A percentile compares a stretch with the other conserved stretches of the same genome.
phyloP scores from a whole-genome alignment of 495 filamentous ascomycete genomes.

The Penicillium cataractarum region DNA sequence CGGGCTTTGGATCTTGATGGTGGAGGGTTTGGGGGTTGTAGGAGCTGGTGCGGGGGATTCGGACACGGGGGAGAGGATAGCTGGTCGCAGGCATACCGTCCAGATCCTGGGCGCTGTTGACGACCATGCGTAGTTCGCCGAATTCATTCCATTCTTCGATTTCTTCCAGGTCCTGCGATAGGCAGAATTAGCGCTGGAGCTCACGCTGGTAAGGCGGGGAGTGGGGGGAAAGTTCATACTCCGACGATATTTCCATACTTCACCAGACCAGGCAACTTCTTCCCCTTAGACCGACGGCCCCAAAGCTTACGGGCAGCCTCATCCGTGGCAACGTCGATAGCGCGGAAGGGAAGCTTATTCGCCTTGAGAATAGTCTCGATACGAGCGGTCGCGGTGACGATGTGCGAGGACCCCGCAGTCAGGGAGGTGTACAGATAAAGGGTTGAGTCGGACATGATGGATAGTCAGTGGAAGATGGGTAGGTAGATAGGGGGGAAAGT shows the following conservation, averaged over 20 bases:
- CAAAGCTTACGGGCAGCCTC: slow-evolving; percentile 89
- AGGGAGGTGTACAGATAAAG: slow-evolving; percentile 94
- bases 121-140: slow-evolving; percentile 85
- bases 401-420: slow-evolving; percentile 95
- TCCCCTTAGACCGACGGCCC: slow-evolving; percentile 76
- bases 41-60: slow-evolving; percentile 42
- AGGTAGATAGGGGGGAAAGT: not conserved
- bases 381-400: slow-evolving; percentile 92
- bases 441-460: slow-evolving; percentile 63
- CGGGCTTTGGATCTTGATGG: slow-evolving; percentile 50
- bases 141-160: slow-evolving; percentile 99
- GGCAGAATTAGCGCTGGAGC: no score
- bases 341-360: slow-evolving; percentile 90
- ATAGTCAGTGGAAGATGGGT: not conserved
- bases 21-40: slow-evolving; percentile 40
- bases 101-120: slow-evolving; percentile 54
- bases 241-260: slow-evolving; percentile 85
- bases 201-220: not conserved
- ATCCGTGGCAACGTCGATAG: slow-evolving; percentile 89
- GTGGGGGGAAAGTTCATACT: slow-evolving; percentile 56
- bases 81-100: slow-evolving; percentile 49
- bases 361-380: slow-evolving; percentile 96
- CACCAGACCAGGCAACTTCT: slow-evolving; percentile 86
- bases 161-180: slow-evolving; percentile 78
- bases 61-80: slow-evolving; percentile 42